These are phyloP conservation scores for Umbelopsis isabellina DNA, from an alignment of 192 early-diverging fungal genomes.

Conservation along the genomic window DNA sequence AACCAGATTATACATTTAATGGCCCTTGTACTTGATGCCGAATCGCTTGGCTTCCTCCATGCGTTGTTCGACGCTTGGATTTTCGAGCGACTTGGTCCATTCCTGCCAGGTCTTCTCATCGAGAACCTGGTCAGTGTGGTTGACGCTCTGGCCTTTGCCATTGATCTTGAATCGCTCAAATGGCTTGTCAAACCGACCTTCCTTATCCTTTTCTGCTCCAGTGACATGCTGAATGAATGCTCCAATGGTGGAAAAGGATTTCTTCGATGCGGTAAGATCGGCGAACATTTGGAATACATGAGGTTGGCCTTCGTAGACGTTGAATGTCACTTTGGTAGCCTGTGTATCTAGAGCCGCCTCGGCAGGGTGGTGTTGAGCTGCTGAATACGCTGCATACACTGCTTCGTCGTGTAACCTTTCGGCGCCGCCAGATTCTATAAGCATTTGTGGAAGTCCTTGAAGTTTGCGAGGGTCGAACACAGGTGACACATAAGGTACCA, in stretches of 20 bases:
- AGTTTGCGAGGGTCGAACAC: constrained; percentile 39
- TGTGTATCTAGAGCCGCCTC: neutral
- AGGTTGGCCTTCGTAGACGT: constrained; percentile 54
- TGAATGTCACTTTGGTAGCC: constrained; percentile 40
- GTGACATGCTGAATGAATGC: constrained; percentile 13
- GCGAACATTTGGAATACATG: constrained; percentile 51
- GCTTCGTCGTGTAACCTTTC: constrained; percentile 53
- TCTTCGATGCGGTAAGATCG: neutral
- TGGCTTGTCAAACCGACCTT: neutral
- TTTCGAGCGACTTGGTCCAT: neutral
- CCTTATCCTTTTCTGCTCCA: neutral
- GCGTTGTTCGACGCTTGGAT: constrained; percentile 1
- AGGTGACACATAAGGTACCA: constrained; percentile 50
- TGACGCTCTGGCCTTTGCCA: neutral
- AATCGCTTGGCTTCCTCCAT: constrained; percentile 17
- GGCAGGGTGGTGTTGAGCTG: constrained; percentile 21
- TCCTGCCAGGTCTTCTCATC: neutral
- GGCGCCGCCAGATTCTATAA: constrained; percentile 49
- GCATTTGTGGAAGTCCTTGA: constrained; percentile 43
- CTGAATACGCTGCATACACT: constrained; percentile 48
- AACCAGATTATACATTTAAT: neutral
- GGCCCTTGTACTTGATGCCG: constrained; percentile 1
- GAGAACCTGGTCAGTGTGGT: neutral
- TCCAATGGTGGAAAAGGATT: neutral
- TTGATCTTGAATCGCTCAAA: constrained; percentile 5